Percentiles rank a stretch among this genome's conserved stretches.
Evolutionary conservation across 352 stramenopile genomes (phyloP).

Genomic region (Globisporangium paroecandrum): DNA sequence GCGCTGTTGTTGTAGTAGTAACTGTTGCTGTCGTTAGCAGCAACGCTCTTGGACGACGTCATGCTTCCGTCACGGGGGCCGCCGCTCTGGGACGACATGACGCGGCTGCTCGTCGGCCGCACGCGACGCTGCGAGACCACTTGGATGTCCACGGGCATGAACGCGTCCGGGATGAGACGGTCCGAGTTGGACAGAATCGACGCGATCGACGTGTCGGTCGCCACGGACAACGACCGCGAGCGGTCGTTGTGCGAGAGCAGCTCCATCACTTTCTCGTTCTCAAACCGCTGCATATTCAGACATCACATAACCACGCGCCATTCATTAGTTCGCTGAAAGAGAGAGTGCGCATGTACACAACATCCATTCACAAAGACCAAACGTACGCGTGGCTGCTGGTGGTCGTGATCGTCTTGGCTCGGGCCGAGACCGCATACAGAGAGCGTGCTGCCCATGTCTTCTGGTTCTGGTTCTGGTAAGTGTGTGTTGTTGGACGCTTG

Average conservation of each 20-base stretch:
- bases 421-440: slow-evolving; percentile 39
- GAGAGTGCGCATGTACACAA: not conserved
- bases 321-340: not conserved
- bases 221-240: slow-evolving; percentile 32
- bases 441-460: slow-evolving; percentile 31
- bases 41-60: slow-evolving; percentile 22
- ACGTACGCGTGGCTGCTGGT: slow-evolving; percentile 24
- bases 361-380: not conserved
- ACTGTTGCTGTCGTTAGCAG: slow-evolving; percentile 11
- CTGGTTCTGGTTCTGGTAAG: not conserved
- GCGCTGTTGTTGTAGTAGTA: slow-evolving; percentile 20
- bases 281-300: slow-evolving; percentile 9
- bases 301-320: not conserved
- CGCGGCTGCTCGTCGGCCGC: slow-evolving; percentile 19
- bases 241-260: slow-evolving; percentile 21
- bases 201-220: slow-evolving; percentile 47
- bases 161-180: slow-evolving; percentile 54
- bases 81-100: slow-evolving; percentile 17
- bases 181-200: slow-evolving; percentile 66
- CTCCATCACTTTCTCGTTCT: slow-evolving; percentile 30
- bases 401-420: slow-evolving; percentile 14
- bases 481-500: not conserved
- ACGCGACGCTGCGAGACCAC: slow-evolving; percentile 51
- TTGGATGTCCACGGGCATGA: slow-evolving; percentile 61
- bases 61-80: slow-evolving; percentile 2